Conservation (phyloP, 306 rosid genomes). For the Medicago ruthenica region DNA sequence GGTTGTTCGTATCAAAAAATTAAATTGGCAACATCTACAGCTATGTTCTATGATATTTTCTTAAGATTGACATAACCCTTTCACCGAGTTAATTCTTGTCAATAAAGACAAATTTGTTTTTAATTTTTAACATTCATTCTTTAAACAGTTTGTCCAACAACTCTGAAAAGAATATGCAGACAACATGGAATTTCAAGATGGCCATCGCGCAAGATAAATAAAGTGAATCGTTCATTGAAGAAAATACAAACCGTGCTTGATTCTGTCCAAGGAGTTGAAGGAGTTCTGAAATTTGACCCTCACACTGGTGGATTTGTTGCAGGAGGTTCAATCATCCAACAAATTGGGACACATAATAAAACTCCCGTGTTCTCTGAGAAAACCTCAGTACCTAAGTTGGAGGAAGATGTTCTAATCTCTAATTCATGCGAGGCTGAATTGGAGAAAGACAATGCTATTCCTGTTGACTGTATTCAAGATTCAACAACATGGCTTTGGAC, state of each 20-base stretch:
- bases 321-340: constrained; percentile 63
- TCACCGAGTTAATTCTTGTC: no score
- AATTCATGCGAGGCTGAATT: constrained; percentile 42
- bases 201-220: constrained; percentile 98
- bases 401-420: constrained; percentile 48
- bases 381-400: constrained; percentile 52
- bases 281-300: constrained; percentile 85
- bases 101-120: neutral
- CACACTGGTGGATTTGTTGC: constrained; percentile 76
- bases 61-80: neutral
- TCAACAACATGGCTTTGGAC: constrained; percentile 48
- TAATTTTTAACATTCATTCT: constrained; percentile 30
- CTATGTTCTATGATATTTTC: neutral
- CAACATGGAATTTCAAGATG: constrained; percentile 97
- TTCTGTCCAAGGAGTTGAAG: constrained; percentile 92
- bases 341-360: constrained; percentile 52
- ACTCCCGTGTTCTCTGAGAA: constrained; percentile 55
- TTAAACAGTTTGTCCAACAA: constrained; percentile 90
- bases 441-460: constrained; percentile 45
- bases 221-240: constrained; percentile 85
- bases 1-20: no score
- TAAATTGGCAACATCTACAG: no score
- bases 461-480: constrained; percentile 49
- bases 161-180: constrained; percentile 96
- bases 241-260: constrained; percentile 88